Evolutionary conservation across 148 eudicot species (phyloP).

Genomic region (Vaccinium macrocarpon): DNA sequence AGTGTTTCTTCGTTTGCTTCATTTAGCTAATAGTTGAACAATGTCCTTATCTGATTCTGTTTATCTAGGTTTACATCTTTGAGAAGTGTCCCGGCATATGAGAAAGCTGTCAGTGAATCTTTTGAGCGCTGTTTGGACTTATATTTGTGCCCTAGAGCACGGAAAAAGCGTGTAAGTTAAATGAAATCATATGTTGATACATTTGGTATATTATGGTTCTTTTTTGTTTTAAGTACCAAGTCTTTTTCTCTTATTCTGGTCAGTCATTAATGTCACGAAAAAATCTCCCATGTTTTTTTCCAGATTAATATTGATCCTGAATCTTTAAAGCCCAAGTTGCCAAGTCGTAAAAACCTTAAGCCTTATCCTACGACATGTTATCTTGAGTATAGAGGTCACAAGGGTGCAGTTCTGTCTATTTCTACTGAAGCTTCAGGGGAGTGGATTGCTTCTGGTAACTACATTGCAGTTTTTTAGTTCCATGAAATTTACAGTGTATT

Average conservation of each 20-base stretch:
- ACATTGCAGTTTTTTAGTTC: not conserved
- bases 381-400: slow-evolving; percentile 89
- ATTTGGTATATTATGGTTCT: not conserved
- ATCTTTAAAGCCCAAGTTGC: slow-evolving; percentile 76
- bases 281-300: slow-evolving; percentile 8
- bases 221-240: not conserved
- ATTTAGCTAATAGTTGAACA: slow-evolving; percentile 10
- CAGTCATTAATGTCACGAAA: not conserved
- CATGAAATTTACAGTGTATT: not conserved
- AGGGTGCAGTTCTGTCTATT: slow-evolving; percentile 73
- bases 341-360: slow-evolving; percentile 80
- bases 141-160: slow-evolving; percentile 85
- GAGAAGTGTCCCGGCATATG: slow-evolving; percentile 89
- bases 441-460: slow-evolving; percentile 94
- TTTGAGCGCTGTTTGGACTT: slow-evolving; percentile 89
- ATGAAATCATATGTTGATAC: not conserved
- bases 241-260: slow-evolving; percentile 12
- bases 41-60: not conserved
- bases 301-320: slow-evolving; percentile 96
- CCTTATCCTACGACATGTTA: slow-evolving; percentile 85
- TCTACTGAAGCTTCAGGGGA: slow-evolving; percentile 79
- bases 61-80: slow-evolving; percentile 62
- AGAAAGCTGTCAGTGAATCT: slow-evolving; percentile 58
- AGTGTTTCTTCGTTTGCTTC: not conserved
- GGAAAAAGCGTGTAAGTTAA: slow-evolving; percentile 77